A percentile compares a stretch with the other conserved stretches of the same genome.
These are phyloP conservation scores for Plasmodium cynomolgi DNA, from an alignment of 169 alveolate genomes.

Conservation along the genomic window DNA sequence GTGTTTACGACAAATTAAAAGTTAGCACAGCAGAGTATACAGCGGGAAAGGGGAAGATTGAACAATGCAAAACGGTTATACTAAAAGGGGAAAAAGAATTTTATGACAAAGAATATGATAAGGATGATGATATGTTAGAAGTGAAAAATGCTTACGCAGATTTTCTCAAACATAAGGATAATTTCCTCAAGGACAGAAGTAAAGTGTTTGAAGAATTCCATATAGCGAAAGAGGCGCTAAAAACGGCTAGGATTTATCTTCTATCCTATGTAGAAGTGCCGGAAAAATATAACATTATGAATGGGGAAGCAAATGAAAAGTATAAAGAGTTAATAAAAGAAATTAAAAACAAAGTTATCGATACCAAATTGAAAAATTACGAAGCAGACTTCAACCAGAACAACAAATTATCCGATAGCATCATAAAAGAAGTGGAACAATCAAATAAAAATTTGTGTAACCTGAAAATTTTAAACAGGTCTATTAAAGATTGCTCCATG, in stretches of 20 bases:
- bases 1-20: not conserved
- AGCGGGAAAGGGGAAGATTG: not conserved
- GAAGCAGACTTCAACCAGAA: not conserved
- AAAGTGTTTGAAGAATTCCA: not conserved
- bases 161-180: not conserved
- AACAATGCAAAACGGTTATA: not conserved
- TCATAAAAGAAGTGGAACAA: slow-evolving; percentile 11
- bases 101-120: not conserved
- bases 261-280: not conserved
- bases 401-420: not conserved
- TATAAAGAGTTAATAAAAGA: not conserved
- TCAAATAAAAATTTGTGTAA: not conserved
- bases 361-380: not conserved
- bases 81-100: not conserved
- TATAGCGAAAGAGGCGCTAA: slow-evolving; percentile 4
- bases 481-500: slow-evolving; percentile 7
- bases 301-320: not conserved
- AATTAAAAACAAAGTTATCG: not conserved
- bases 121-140: slow-evolving; percentile 15
- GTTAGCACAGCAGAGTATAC: not conserved
- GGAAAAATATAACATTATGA: not conserved
- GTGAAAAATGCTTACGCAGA: not conserved
- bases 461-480: slow-evolving; percentile 12
- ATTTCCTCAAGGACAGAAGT: not conserved
- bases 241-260: not conserved